Base-by-base conservation (phyloP, 2,329 filamentous ascomycete genomes). In the Aspergillus aculeatus region DNA sequence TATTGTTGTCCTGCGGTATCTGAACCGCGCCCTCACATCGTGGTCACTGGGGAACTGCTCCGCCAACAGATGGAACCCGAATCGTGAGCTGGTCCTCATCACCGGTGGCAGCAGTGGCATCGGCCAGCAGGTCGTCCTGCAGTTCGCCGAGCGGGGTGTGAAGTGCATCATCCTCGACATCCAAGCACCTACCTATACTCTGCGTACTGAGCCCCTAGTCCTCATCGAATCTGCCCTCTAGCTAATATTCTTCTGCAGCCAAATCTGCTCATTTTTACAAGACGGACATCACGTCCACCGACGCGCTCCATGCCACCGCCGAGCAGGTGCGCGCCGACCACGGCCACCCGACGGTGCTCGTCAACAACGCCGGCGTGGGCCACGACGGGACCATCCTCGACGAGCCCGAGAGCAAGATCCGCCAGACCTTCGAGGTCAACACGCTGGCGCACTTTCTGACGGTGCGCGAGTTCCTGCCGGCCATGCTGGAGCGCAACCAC, bases 351-450 rank as follows among this genome's bases (percentile, higher is more conserved):
- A 79, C 77, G 5, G 78, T 82, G 7, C 69, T 82, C 35, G 73
- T 82, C 64, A 82, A 82, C 71, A 83, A 82, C 50, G 81, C 81
- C 11, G 80, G 80, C 10, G 79, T 85, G 16, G 79, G 75, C 2
- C 65, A 72, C n/a, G 77, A 76, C 21, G 76, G 79, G 21, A 76
- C 78, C 0, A 81, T 85, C 56, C 73, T 84, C 2, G 73, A 80
- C 2, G 77, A 78, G 52, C 72, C 73, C 6, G 78, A 81, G 62
- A 67, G 70, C 21, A 72, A 77, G 24, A 76, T 84, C 47, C 72
- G 77, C 12, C 77, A 77, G 60, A 80, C 81, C 7, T 83, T 84
- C 64, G 79, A 81, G 58, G 80, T 84, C 57, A 84, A 84, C 70
- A 74, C 79, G 9, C 73, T 84, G 50, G 74, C 78, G 21, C 81